Percentiles rank a stretch among this genome's conserved stretches.
These are phyloP conservation scores for Auriscalpium orientale DNA, from an alignment of 768 basidiomycete species.

Conservation along the genomic window DNA sequence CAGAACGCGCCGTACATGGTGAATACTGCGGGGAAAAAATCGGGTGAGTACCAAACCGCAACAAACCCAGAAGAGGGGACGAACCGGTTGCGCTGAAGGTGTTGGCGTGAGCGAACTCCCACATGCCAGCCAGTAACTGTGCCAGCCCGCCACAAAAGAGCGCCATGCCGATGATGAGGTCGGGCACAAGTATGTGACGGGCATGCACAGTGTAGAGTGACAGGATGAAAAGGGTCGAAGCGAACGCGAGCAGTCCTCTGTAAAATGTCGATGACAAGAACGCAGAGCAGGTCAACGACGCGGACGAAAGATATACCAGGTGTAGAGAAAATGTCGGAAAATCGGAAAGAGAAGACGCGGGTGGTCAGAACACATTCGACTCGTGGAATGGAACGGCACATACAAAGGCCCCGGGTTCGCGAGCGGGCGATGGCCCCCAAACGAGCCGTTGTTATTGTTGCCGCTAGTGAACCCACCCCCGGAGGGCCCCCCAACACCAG, in stretches of 20 bases:
- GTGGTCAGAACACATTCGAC: too few relatives aligned
- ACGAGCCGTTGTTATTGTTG: too few relatives aligned
- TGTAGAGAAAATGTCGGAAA: too few relatives aligned
- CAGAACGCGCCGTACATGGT: constrained; percentile 82
- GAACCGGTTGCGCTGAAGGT: constrained; percentile 65
- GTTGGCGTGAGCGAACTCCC: constrained; percentile 53
- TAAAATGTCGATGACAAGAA: constrained; percentile 31
- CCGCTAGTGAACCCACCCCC: too few relatives aligned
- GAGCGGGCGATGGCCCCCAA: too few relatives aligned
- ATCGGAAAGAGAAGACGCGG: too few relatives aligned
- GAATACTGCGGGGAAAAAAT: constrained; percentile 45
- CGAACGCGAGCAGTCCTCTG: constrained; percentile 77
- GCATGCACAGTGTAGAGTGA: constrained; percentile 66
- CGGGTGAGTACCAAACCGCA: background rate
- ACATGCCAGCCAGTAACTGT: constrained; percentile 86
- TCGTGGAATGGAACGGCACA: too few relatives aligned
- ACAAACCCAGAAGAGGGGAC: constrained; percentile 19
- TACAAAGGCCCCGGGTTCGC: too few relatives aligned
- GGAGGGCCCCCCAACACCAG: too few relatives aligned
- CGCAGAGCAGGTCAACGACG: too few relatives aligned
- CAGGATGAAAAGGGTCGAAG: constrained; percentile 76
- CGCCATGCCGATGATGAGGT: constrained; percentile 82
- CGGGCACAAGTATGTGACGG: constrained; percentile 45
- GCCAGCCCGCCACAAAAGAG: constrained; percentile 77
- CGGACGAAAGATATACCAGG: too few relatives aligned